Evolutionary conservation across 257 asterid genomes (phyloP).

Genomic region (Plectranthus barbatus): DNA sequence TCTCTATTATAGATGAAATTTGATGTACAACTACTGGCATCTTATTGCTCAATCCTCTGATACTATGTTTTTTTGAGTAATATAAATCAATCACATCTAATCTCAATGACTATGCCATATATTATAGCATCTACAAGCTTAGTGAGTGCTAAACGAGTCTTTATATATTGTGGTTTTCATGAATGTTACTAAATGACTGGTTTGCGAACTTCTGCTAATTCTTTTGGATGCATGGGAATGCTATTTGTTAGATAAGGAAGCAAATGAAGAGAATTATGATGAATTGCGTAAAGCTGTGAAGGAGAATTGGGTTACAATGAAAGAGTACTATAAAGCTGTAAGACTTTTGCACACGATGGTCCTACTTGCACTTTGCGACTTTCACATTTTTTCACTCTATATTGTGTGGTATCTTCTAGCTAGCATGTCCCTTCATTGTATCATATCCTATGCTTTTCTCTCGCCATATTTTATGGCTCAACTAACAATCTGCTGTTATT

Average conservation of each 20-base stretch:
- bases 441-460: neutral
- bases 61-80: neutral
- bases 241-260: constrained; percentile 35
- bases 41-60: too few species aligned
- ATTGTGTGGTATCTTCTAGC: too few species aligned
- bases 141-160: neutral
- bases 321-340: constrained; percentile 65
- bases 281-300: constrained; percentile 44
- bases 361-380: neutral
- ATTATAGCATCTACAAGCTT: neutral
- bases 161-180: constrained; percentile 3
- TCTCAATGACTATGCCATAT: neutral
- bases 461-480: neutral
- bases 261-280: constrained; percentile 41
- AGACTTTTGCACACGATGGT: constrained; percentile 18
- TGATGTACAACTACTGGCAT: too few species aligned
- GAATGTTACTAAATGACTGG: constrained; percentile 2
- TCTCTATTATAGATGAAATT: too few species aligned
- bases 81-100: neutral
- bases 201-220: constrained; percentile 5
- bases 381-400: neutral
- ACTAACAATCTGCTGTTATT: constrained; percentile 1
- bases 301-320: constrained; percentile 60
- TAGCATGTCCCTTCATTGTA: constrained; percentile 3
- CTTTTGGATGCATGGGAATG: constrained; percentile 10